Percentiles rank a stretch among this genome's conserved stretches.
phyloP scores from a whole-genome alignment of 179 eudicot species.

The Beta lomatogona region DNA sequence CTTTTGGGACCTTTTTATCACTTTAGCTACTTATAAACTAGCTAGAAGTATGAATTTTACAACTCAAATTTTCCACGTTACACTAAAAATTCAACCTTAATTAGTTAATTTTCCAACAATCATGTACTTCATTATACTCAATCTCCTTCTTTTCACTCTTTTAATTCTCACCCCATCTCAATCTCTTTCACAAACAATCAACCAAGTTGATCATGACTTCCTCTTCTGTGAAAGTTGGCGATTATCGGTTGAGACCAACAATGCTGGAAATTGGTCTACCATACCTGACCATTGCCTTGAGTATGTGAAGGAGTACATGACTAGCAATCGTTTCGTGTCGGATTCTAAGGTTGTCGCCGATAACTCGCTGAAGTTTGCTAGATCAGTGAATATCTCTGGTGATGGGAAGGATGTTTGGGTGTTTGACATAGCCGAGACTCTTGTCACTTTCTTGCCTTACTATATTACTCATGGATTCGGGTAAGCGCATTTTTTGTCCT shows the following conservation, averaged over 20 bases:
- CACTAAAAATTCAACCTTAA: too few species aligned
- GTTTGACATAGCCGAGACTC: constrained; percentile 44
- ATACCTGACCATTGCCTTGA: neutral
- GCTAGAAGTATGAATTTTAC: too few species aligned
- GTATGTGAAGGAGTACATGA: constrained; percentile 7
- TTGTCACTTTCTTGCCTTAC: constrained; percentile 35
- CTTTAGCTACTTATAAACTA: too few species aligned
- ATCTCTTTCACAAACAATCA: neutral
- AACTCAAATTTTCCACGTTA: too few species aligned
- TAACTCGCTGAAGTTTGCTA: constrained; percentile 39
- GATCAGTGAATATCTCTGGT: constrained; percentile 29
- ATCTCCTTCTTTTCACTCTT: neutral
- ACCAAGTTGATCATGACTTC: neutral
- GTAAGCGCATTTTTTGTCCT: constrained; percentile 8
- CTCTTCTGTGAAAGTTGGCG: constrained; percentile 14
- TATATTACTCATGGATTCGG: constrained; percentile 38
- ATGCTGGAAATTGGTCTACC: constrained; percentile 7
- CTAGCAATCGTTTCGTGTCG: neutral
- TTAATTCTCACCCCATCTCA: neutral
- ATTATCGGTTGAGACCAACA: neutral
- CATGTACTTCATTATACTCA: neutral
- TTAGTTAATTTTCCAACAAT: neutral
- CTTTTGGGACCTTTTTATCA: too few species aligned
- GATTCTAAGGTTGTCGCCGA: neutral
- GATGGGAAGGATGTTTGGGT: constrained; percentile 43